A percentile compares a stretch with the other conserved stretches of the same genome.
phyloP scores from a whole-genome alignment of 177 flowering plant species.

The Vitis hybrid region DNA sequence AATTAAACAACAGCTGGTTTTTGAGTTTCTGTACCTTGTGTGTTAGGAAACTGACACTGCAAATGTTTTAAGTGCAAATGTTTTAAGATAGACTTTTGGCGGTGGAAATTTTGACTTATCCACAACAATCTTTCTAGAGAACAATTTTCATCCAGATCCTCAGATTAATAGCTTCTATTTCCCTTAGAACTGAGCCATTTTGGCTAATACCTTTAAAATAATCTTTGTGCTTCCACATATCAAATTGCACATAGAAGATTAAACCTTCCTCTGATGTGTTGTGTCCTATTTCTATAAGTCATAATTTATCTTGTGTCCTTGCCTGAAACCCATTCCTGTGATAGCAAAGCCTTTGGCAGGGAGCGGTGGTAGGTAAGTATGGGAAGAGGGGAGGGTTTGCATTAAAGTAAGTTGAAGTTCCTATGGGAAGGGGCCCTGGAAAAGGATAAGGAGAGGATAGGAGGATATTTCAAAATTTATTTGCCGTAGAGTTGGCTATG shows the following conservation, averaged over 20 bases:
- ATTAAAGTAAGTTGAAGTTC: no score
- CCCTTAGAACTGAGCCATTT: neutral
- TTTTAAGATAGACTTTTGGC: neutral
- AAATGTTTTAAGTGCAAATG: neutral
- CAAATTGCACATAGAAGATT: neutral
- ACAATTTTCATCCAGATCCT: neutral
- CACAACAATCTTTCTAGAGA: neutral
- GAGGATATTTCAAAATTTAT: no score
- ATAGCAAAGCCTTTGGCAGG: no score
- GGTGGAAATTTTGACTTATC: neutral
- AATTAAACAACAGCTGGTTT: neutral
- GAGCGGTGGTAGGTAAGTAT: no score
- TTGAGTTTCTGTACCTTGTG: neutral
- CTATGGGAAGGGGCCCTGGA: no score
- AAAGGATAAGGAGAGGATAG: no score
- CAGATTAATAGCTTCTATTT: neutral
- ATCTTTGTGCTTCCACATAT: neutral
- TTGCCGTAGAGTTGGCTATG: no score
- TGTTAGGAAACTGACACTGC: neutral
- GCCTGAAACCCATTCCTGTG: no score
- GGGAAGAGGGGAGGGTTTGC: no score
- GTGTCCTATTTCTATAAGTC: no score
- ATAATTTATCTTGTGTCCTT: no score
- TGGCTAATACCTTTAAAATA: neutral
- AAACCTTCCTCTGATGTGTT: neutral